Evolutionary conservation across 73 alveolate genomes (phyloP), one percentile per base, ranked within the genome.

Genomic region (Halteria grandinella): DNA sequence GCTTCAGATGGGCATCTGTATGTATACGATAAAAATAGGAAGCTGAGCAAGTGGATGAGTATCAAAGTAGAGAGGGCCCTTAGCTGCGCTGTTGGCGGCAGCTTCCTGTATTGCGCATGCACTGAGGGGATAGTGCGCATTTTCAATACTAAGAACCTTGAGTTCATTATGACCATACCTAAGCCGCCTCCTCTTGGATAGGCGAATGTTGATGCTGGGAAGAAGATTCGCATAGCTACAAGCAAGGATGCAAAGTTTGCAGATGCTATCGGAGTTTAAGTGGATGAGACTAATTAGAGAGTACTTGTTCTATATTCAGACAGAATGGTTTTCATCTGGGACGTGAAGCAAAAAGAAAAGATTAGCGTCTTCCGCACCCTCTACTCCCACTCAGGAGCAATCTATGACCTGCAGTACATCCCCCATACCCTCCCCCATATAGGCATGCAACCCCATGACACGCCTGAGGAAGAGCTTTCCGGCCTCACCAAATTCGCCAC

Each of bases 281-380:
- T 90, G 66, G 91, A 92, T 72, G 94, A 83, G 17, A 36, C 47
- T 37, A 77, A 93, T 64, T 57, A 81, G 29, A 80, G 80, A 75
- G 83, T 95, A 41, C 69, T 91, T 40, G 91, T 90, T 28, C 73
- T 95, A 20, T 94, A 90, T 86, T 90, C 98, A 57, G 99, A 96
- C 77, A 66, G 97, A 69, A 96, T 96, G 88, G 81, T 94, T 47
- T 91, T 96, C 62, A 57, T 89, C n/a, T 96, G 99, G 99, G 96
- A 96, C 78, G 84, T 96, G 20, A 74, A 54, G 33, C 39, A 86
- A 37, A 47, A 81, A 27, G 95, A 90, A 54, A 86, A 91, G 49
- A 77, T 81, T 0, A 63, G 91, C 15, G 96, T 96, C 8, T 69
- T 39, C 71, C 77, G 95, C 37, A 75, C 97, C 24, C 74, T 84